Percentiles rank a stretch among this genome's conserved stretches.
phyloP scores from a whole-genome alignment of 257 asterid species.

The Lithospermum erythrorhizon region DNA sequence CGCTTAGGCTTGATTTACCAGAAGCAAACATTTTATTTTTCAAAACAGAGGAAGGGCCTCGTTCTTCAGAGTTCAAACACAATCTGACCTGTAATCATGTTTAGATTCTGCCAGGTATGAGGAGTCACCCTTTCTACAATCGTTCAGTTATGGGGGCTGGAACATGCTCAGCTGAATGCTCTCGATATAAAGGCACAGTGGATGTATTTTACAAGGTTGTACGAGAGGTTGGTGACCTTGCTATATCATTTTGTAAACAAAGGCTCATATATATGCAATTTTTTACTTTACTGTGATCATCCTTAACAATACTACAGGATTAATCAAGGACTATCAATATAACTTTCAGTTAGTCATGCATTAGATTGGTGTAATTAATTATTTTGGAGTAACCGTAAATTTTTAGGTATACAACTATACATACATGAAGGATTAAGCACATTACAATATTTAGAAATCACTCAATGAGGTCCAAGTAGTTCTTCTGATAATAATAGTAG shows the following conservation, averaged over 20 bases:
- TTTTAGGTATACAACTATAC: no score
- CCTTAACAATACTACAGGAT: no score
- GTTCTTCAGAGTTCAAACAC: neutral
- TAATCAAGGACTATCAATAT: no score
- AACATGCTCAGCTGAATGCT: conserved; percentile 39
- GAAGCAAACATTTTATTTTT: neutral
- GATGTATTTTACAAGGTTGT: conserved; percentile 63
- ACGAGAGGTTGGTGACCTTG: conserved; percentile 51
- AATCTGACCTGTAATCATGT: conserved; percentile 13
- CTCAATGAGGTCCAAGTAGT: neutral
- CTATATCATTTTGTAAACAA: neutral
- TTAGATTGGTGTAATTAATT: neutral
- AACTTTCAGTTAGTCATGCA: neutral
- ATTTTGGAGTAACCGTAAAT: no score
- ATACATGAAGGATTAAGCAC: no score
- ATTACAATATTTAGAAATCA: neutral
- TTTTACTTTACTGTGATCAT: no score
- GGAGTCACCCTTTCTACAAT: conserved; percentile 21
- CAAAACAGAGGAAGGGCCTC: no score
- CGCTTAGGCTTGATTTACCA: neutral
- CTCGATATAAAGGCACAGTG: conserved; percentile 62
- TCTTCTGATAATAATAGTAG: neutral
- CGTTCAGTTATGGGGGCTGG: conserved; percentile 29
- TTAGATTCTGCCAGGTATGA: conserved; percentile 45
- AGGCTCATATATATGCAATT: neutral